Evolutionary conservation across 2,329 filamentous ascomycete genomes (phyloP).

Genomic region (Aspergillus bombycis): DNA sequence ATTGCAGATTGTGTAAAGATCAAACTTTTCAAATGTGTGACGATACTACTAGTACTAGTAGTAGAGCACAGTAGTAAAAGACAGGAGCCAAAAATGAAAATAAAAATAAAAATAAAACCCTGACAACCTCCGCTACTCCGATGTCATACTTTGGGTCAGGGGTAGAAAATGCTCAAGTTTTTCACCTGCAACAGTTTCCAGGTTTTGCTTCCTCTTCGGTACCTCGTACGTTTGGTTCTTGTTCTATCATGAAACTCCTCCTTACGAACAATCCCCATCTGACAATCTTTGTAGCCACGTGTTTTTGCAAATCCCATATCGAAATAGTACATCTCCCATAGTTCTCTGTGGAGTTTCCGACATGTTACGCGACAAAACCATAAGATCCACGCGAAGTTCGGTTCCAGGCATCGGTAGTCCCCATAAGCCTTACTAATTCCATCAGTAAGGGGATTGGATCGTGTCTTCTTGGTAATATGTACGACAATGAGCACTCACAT

Average conservation of each 20-base stretch:
- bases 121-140: neutral
- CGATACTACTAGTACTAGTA: no score
- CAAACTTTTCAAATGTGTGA: neutral
- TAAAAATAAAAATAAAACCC: neutral
- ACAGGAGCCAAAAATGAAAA: neutral
- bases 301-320: neutral
- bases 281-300: neutral
- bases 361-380: neutral
- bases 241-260: neutral
- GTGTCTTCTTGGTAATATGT: neutral
- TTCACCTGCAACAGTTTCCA: neutral
- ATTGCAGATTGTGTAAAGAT: neutral
- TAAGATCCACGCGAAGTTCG: neutral
- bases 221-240: neutral
- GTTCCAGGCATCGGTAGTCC: neutral
- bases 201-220: neutral
- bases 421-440: neutral
- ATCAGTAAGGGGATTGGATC: neutral
- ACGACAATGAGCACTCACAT: neutral
- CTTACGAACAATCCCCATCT: neutral
- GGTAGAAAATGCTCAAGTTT: neutral
- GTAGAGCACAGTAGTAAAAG: neutral
- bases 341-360: neutral
- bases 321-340: neutral
- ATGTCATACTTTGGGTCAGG: slow-evolving; percentile 1